A percentile compares a stretch with the other conserved stretches of the same genome.
Evolutionary conservation across 1,284 basidiomycete genomes (phyloP).

Genomic region (Wallemia ichthyophaga): DNA sequence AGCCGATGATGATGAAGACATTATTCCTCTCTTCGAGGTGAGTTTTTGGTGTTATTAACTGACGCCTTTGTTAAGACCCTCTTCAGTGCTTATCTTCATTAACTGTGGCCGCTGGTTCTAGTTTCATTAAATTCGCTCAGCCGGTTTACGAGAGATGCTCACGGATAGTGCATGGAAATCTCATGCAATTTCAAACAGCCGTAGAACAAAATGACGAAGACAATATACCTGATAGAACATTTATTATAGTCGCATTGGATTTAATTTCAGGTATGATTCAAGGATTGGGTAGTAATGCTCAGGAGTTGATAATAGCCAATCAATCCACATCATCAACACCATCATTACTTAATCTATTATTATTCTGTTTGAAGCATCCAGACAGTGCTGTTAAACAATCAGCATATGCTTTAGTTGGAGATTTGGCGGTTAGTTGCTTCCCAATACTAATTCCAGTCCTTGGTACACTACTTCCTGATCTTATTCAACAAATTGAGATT

Average conservation of each 20-base stretch:
- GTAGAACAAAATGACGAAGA: constrained; percentile 31
- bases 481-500: constrained; percentile 65
- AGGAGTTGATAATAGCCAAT: constrained; percentile 26
- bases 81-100: constrained; percentile 79
- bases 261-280: constrained; percentile 83
- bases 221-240: constrained; percentile 78
- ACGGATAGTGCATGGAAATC: constrained; percentile 47
- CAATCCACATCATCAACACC: constrained; percentile 26
- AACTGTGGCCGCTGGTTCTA: constrained; percentile 77
- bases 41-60: constrained; percentile 7
- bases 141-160: constrained; percentile 83
- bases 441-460: constrained; percentile 52
- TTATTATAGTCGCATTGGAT: constrained; percentile 89
- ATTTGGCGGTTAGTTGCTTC: constrained; percentile 90
- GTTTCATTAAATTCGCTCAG: constrained; percentile 62
- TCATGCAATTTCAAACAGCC: constrained; percentile 39
- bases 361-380: constrained; percentile 64
- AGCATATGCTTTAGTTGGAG: constrained; percentile 85
- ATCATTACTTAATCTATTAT: constrained; percentile 43
- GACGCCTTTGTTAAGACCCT: background rate
- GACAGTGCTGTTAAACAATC: constrained; percentile 87
- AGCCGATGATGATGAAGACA: constrained; percentile 64
- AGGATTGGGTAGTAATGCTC: constrained; percentile 51
- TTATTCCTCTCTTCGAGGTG: constrained; percentile 81
- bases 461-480: constrained; percentile 59